phyloP scores from a whole-genome alignment of 2,329 filamentous ascomycete genomes.

The Calycina herbarum region DNA sequence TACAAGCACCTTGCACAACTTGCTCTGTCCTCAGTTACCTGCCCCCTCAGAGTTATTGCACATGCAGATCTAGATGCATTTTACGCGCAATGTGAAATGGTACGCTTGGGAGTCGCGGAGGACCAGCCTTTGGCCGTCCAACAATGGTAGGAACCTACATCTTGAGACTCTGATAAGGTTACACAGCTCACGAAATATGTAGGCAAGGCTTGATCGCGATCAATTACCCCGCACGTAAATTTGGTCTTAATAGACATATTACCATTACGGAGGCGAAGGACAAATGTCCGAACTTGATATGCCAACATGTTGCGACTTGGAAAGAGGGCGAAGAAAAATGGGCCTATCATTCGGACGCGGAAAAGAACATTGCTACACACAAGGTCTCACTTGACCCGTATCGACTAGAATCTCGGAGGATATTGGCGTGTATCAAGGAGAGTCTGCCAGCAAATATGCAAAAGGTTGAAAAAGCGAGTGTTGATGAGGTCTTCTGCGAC shows the following conservation, averaged over 20 bases:
- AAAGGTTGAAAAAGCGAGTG: constrained; percentile 86
- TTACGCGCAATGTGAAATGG: constrained; percentile 95
- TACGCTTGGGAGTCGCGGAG: constrained; percentile 72
- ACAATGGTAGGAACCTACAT: constrained; percentile 66
- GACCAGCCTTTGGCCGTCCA: constrained; percentile 86
- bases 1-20: constrained; percentile 80
- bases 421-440: constrained; percentile 76
- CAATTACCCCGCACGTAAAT: constrained; percentile 87
- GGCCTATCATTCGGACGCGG: constrained; percentile 84
- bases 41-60: constrained; percentile 81
- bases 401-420: constrained; percentile 78
- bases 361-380: constrained; percentile 76
- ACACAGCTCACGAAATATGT: constrained; percentile 15
- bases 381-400: constrained; percentile 97
- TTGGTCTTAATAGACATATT: constrained; percentile 77
- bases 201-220: constrained; percentile 92
- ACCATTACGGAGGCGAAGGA: constrained; percentile 80
- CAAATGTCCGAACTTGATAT: constrained; percentile 77
- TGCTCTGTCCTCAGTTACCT: constrained; percentile 66
- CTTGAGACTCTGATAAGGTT: neutral
- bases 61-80: constrained; percentile 97
- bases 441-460: constrained; percentile 64
- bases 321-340: constrained; percentile 88
- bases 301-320: constrained; percentile 95
- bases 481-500: constrained; percentile 95